Percentiles rank a stretch among this genome's conserved stretches.
Conservation (phyloP, 306 rosid genomes). For the Luffa aegyptiaca region DNA sequence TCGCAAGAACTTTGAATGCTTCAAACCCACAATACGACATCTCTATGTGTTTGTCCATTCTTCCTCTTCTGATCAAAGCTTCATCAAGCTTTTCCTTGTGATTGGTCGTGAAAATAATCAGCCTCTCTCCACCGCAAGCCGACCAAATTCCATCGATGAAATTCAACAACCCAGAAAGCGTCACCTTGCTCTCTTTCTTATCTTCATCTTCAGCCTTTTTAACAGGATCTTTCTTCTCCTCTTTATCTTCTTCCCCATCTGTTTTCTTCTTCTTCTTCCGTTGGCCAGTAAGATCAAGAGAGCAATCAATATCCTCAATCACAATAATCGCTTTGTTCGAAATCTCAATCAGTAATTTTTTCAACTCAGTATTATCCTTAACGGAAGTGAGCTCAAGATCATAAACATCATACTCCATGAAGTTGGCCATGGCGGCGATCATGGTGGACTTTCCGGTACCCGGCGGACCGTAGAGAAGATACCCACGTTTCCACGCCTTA, state of each 20-base stretch:
- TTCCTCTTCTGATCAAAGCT: slow-evolving; percentile 68
- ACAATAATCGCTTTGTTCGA: slow-evolving; percentile 35
- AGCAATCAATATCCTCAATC: slow-evolving; percentile 67
- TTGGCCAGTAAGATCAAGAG: slow-evolving; percentile 56
- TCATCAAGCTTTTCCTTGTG: slow-evolving; percentile 73
- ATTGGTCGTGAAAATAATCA: slow-evolving; percentile 76
- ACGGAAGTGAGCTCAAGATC: slow-evolving; percentile 49
- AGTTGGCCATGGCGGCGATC: slow-evolving; percentile 57
- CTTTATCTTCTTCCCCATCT: neutral
- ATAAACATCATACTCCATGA: slow-evolving; percentile 52
- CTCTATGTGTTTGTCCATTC: slow-evolving; percentile 84
- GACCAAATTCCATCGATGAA: slow-evolving; percentile 39
- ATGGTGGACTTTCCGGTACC: slow-evolving; percentile 60
- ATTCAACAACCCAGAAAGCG: slow-evolving; percentile 21
- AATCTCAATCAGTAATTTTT: slow-evolving; percentile 31
- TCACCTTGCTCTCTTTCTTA: slow-evolving; percentile 6
- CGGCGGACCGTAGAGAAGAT: slow-evolving; percentile 52
- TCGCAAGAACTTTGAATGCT: slow-evolving; percentile 55
- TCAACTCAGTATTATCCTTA: slow-evolving; percentile 41
- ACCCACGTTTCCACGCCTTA: slow-evolving; percentile 62
- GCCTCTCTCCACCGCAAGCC: slow-evolving; percentile 59
- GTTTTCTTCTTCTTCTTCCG: slow-evolving; percentile 32
- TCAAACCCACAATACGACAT: slow-evolving; percentile 53
- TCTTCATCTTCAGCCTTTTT: neutral
- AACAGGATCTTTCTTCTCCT: neutral